phyloP scores from a whole-genome alignment of 495 filamentous ascomycete species.

The Podospora appendiculata region DNA sequence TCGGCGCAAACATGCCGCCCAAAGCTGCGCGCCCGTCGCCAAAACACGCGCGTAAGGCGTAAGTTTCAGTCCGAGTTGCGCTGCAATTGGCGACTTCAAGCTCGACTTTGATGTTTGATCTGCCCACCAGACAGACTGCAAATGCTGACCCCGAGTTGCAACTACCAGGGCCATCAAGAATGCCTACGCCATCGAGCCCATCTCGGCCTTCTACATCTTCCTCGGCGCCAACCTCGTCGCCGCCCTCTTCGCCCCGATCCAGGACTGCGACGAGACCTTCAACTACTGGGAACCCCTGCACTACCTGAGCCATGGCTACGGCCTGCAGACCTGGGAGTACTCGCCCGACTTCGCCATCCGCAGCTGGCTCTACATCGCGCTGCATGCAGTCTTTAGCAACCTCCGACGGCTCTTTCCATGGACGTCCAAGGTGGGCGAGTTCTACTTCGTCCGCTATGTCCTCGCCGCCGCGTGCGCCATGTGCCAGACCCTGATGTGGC shows the following conservation, averaged over 20 bases:
- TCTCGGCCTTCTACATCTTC: conserved; percentile 70
- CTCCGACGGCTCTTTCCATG: conserved; percentile 54
- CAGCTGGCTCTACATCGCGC: conserved; percentile 87
- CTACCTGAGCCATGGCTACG: conserved; percentile 87
- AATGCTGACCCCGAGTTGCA: too few species aligned
- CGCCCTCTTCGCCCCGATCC: conserved; percentile 82
- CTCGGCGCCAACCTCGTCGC: conserved; percentile 64
- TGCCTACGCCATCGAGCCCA: conserved; percentile 60
- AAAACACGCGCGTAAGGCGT: conserved; percentile 41
- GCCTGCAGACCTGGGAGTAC: conserved; percentile 98
- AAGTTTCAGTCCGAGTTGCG: conserved; percentile 5
- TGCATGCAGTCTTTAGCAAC: conserved; percentile 70
- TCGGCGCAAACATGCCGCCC: background rate
- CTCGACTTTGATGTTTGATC: too few species aligned
- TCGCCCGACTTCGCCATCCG: conserved; percentile 92
- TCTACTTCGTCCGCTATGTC: conserved; percentile 73
- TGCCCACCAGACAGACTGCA: too few species aligned
- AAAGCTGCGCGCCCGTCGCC: conserved; percentile 23
- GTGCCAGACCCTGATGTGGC: conserved; percentile 74
- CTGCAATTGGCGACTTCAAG: too few species aligned
- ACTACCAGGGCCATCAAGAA: conserved; percentile 38
- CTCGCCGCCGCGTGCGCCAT: conserved; percentile 71
- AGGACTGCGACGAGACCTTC: conserved; percentile 98
- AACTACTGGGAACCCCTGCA: conserved; percentile 99
- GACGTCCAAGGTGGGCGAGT: conserved; percentile 57